These are phyloP conservation scores for Mycotypha africana DNA, from an alignment of 371 early-diverging fungal species.

Conservation along the genomic window DNA sequence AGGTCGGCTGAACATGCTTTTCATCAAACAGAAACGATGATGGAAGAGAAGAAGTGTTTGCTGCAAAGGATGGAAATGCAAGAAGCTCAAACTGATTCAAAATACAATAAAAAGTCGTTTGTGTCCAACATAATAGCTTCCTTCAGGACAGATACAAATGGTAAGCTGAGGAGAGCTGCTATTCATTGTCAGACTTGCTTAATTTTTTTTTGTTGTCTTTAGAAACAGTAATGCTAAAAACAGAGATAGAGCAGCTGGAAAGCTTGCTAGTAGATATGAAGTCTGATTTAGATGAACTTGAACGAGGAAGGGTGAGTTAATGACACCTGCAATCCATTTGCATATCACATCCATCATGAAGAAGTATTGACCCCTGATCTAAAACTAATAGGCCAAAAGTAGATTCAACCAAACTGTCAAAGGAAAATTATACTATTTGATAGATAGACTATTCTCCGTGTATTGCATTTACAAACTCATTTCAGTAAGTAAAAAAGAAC, in stretches of 20 bases:
- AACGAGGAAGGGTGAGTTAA: constrained; percentile 30
- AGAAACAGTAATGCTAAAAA: no score
- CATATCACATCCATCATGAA: no score
- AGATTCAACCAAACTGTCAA: constrained; percentile 67
- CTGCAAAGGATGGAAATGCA: no score
- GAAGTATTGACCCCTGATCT: no score
- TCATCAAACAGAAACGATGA: constrained; percentile 23
- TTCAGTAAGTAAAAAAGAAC: constrained; percentile 63
- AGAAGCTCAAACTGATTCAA: neutral
- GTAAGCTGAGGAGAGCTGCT: no score
- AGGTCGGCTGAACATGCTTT: constrained; percentile 29
- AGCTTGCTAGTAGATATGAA: constrained; percentile 23
- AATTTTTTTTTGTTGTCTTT: no score
- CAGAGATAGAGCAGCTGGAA: constrained; percentile 32
- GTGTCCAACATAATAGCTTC: no score
- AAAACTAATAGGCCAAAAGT: constrained; percentile 53
- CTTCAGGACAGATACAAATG: no score
- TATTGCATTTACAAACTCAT: constrained; percentile 88
- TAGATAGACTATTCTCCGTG: constrained; percentile 77
- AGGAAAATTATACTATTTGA: constrained; percentile 69
- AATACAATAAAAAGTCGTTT: no score
- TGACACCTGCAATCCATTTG: no score
- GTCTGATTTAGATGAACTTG: constrained; percentile 32
- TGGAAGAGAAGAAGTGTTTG: constrained; percentile 18
- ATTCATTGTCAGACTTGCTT: no score